phyloP scores from a whole-genome alignment of 305 asterid species.

The Solanum aculeatissimum region DNA sequence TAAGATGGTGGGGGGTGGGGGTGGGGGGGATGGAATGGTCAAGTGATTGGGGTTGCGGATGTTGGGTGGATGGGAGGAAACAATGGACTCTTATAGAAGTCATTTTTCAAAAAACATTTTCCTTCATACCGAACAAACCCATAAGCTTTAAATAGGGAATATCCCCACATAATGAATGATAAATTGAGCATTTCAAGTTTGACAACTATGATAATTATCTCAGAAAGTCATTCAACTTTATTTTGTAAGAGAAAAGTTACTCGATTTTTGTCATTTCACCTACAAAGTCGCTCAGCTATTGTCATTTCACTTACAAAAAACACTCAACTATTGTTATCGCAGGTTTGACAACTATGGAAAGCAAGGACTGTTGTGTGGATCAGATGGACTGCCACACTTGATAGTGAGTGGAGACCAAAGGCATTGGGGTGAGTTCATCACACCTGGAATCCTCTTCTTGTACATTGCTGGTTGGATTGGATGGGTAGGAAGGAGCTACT shows the following conservation, averaged over 20 bases:
- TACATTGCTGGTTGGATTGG: constrained; percentile 99
- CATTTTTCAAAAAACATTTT: too few relatives aligned
- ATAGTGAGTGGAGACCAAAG: constrained; percentile 95
- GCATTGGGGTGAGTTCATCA: constrained; percentile 97
- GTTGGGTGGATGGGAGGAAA: too few relatives aligned
- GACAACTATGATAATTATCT: too few relatives aligned
- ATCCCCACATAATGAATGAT: too few relatives aligned
- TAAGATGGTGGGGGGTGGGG: too few relatives aligned
- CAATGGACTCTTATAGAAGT: too few relatives aligned
- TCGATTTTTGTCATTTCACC: background rate
- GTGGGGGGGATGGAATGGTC: too few relatives aligned
- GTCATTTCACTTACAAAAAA: background rate
- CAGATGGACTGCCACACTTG: constrained; percentile 89
- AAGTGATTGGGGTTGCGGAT: too few relatives aligned
- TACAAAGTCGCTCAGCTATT: background rate
- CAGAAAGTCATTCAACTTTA: background rate
- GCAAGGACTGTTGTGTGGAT: constrained; percentile 81
- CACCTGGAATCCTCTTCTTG: constrained; percentile 81
- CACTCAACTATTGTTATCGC: background rate
- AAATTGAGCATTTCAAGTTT: too few relatives aligned
- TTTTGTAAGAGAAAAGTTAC: too few relatives aligned
- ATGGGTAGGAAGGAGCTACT: constrained; percentile 95
- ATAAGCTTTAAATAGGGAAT: too few relatives aligned
- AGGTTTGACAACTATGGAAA: constrained; percentile 86
- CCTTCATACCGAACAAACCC: too few relatives aligned